Base-by-base conservation (phyloP, 208 protist genomes). In the Crithidia brevicula region DNA sequence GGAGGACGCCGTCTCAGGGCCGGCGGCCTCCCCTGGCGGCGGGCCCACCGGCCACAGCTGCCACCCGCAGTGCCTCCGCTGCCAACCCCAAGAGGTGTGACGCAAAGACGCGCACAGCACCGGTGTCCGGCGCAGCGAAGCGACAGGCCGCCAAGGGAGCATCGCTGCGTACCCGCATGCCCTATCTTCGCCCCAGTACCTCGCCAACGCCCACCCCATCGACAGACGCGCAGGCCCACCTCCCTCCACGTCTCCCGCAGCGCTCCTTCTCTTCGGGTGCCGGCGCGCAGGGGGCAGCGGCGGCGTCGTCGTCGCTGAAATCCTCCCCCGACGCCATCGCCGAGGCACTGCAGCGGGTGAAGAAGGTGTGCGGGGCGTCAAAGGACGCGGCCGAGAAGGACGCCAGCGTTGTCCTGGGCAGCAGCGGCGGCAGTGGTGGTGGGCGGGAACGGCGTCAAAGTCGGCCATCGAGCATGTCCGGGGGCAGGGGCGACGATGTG, bases 151-250 rank as follows among this genome's bases (percentile, higher is more conserved):
- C 70, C 3, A 76, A 53, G 56, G 15, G 70, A 6, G 33, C 49
- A 25, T 59, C 70, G 31, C 47, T 76, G 70, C 70, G 70, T 31
- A 52, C 62, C 1, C 67, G 50, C 36, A 57, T 77, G 56, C 69
- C 70, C 4, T 65, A 76, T 23, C 46, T 76, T 6, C 61, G 70
- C 4, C 45, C 62, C 22, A 51, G 56, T 45, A 36, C 59, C 13
- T 13, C 54, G 3, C 54, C n/a, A 7, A 28, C 20, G 10, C 43
- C 54, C 16, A 27, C 42, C 6, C 18, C 45, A 0, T n/a, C 23
- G 46, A 28, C 7, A 9, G 62, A 65, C 1, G 9, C 25, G 34
- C 28, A 31, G 23, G 70, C 34, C 0, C 28, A 23, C 20, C 34
- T 43, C n/a, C 58, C 33, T 10, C 53, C 58, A 13, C 46, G 23